Conservation (phyloP, 352 stramenopile species). For the Globisporangium nagaii region DNA sequence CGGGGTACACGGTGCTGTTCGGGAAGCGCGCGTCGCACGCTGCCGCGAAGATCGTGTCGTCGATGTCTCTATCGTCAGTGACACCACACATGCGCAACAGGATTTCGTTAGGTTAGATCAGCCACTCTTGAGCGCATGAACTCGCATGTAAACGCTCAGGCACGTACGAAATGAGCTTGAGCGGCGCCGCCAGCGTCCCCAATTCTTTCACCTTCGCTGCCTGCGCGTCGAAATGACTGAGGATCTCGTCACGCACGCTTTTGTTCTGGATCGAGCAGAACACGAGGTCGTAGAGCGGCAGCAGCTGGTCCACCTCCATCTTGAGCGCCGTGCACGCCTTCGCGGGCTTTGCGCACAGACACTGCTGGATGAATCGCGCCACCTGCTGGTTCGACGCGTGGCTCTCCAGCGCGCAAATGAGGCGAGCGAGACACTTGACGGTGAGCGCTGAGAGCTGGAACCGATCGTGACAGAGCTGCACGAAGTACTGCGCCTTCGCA, state of each 20-base stretch:
- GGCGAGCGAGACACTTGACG: constrained; percentile 1
- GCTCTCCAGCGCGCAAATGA: constrained; percentile 8
- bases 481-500: not conserved
- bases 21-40: constrained; percentile 10
- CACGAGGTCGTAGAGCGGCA: constrained; percentile 16
- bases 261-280: constrained; percentile 1
- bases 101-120: too few relatives aligned
- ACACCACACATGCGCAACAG: too few relatives aligned
- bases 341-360: constrained; percentile 6
- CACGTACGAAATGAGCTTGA: constrained; percentile 17
- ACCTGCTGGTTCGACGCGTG: constrained; percentile 5
- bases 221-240: constrained; percentile 14
- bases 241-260: constrained; percentile 6
- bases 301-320: constrained; percentile 8
- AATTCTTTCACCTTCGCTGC: not conserved
- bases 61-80: not conserved
- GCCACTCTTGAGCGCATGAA: too few relatives aligned
- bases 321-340: constrained; percentile 15
- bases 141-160: too few relatives aligned
- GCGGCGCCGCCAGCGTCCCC: not conserved
- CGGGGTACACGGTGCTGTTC: constrained; percentile 15
- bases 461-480: not conserved
- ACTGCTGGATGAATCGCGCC: constrained; percentile 7
- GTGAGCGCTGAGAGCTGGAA: constrained; percentile 7
- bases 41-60: constrained; percentile 13